Base-by-base conservation (phyloP, 1,284 basidiomycete genomes). In the Lignosus rhinocerotis region DNA sequence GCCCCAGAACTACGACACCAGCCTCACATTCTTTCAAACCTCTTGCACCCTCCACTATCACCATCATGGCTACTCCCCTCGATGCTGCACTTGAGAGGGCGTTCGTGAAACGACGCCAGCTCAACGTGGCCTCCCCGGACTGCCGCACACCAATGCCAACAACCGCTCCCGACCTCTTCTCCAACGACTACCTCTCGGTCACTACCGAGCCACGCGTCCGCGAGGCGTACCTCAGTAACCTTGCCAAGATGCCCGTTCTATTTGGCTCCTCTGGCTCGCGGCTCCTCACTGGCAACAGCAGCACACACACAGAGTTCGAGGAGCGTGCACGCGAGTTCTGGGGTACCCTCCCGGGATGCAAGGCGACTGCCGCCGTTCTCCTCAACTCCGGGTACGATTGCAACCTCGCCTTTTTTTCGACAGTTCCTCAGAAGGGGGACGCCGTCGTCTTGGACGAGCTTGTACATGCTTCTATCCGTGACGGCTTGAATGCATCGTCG, bases 141-240 rank as follows among this genome's bases (percentile, higher is more conserved):
- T 16, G 44, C 54, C 33, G 41, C 48, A 10, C 31, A 7, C 46
- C 46, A n/a, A 48, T 48, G 46, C 46, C 46, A 3, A 48, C 46
- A 31, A 48, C n/a, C 30, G 31, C 31, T n/a, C 10, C 58, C 58
- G 93, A 95, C 70, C 92, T 94, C 71, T 89, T 82, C 32, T 90
- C 92, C 16, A 97, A 96, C 73, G 95, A 97, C 76, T 97, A 96
- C 73, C 87, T 97, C 53, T 94, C 92, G 0, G 79, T 98, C n/a
- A 78, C 92, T 0, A 75, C 78, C 3, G 89, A 86, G 1, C 63
- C 77, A 0, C 60, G 66, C 10, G 79, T 95, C 3, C 84, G 85
- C 43, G 45, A 69, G 0, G 70, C 71, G 6, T 86, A 90, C 65
- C 76, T 93, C 39, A 43, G 69, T 4, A 79, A 82, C 55, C 77